A percentile compares a stretch with the other conserved stretches of the same genome.
These are phyloP conservation scores for Hemileccinum hortonii DNA, from an alignment of 1,284 basidiomycete genomes.

Conservation along the genomic window DNA sequence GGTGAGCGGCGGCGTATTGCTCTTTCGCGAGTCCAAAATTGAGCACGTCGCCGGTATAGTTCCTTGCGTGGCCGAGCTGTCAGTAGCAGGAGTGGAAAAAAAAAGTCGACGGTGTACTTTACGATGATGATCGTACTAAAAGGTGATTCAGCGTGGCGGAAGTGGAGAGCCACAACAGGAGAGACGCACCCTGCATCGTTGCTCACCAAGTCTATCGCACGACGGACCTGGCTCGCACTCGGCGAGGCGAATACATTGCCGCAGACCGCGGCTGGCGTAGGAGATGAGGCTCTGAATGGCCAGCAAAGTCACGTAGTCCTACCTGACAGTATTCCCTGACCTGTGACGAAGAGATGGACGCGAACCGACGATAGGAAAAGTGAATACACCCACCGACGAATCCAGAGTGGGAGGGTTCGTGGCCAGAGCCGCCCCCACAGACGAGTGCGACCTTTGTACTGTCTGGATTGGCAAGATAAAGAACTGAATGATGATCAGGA, in stretches of 20 bases:
- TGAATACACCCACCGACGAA: conserved; percentile 60
- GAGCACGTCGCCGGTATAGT: conserved; percentile 88
- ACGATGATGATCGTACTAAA: conserved; percentile 78
- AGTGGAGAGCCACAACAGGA: not conserved
- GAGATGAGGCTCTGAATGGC: not conserved
- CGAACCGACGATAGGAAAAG: not conserved
- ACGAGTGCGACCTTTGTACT: conserved; percentile 75
- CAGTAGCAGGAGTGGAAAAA: not conserved
- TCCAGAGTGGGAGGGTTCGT: conserved; percentile 85
- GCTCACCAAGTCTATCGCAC: conserved; percentile 76
- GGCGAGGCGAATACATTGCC: conserved; percentile 90
- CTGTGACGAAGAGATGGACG: conserved; percentile 34
- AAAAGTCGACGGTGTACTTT: conserved; percentile 51
- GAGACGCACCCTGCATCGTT: conserved; percentile 72
- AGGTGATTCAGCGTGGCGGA: conserved; percentile 5
- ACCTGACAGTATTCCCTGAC: conserved; percentile 79
- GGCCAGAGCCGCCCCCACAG: conserved; percentile 89
- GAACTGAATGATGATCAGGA: conserved; percentile 43
- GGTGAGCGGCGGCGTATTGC: conserved; percentile 71
- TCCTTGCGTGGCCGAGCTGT: conserved; percentile 43
- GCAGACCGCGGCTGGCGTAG: conserved; percentile 70
- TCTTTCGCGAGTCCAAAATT: conserved; percentile 94
- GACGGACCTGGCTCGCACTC: conserved; percentile 77
- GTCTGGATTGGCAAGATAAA: conserved; percentile 58
- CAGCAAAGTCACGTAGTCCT: conserved; percentile 10